Conservation (phyloP, 257 asterid species). For the Plantago elongata region DNA sequence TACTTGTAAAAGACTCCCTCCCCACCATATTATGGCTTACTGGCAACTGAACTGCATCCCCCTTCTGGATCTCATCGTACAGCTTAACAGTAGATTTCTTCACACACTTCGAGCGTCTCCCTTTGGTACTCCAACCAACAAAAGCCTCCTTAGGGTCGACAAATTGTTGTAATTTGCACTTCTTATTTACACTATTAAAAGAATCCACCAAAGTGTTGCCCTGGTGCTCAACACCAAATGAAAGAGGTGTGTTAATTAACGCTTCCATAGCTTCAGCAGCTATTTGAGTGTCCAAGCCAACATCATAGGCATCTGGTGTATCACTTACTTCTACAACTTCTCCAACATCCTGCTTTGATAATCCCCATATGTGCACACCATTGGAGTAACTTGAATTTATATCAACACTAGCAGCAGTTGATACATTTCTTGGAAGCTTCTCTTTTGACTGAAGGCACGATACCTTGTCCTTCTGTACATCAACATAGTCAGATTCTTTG, state of each 20-base stretch:
- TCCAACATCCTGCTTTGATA: slow-evolving; percentile 24
- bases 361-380: slow-evolving; percentile 23
- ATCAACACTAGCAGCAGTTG: slow-evolving; percentile 10
- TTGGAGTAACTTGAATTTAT: slow-evolving; percentile 9
- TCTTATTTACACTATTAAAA: slow-evolving; percentile 16
- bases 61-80: slow-evolving; percentile 19
- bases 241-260: slow-evolving; percentile 38
- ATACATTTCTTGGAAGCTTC: slow-evolving; percentile 18
- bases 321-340: slow-evolving; percentile 21
- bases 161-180: slow-evolving; percentile 18
- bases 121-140: slow-evolving; percentile 32
- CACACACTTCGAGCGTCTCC: slow-evolving; percentile 33
- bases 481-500: slow-evolving; percentile 23
- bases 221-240: slow-evolving; percentile 29
- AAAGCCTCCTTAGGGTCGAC: slow-evolving; percentile 23
- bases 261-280: slow-evolving; percentile 95
- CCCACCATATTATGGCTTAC: slow-evolving; percentile 15
- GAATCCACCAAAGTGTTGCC: slow-evolving; percentile 21
- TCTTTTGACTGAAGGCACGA: slow-evolving; percentile 24
- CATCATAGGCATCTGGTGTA: slow-evolving; percentile 32
- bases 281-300: slow-evolving; percentile 75
- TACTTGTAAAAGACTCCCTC: background rate
- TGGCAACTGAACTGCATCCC: slow-evolving; percentile 12
- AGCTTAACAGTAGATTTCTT: slow-evolving; percentile 21
- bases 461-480: slow-evolving; percentile 23